Evolutionary conservation across 208 protist genomes (phyloP).

Genomic region (Entamoeba histolytica): DNA sequence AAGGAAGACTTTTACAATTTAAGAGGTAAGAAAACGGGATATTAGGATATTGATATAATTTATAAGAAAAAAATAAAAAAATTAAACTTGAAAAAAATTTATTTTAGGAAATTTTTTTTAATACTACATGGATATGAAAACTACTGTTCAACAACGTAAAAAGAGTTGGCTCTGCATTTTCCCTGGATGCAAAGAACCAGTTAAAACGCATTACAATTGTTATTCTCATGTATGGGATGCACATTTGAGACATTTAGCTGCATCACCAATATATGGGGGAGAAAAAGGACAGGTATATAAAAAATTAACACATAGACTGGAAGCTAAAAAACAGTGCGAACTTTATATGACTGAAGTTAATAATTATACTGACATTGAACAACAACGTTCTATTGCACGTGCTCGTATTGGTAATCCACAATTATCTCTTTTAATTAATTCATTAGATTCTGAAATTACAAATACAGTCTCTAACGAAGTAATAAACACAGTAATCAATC

Average conservation of each 20-base stretch:
- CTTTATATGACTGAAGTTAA: neutral
- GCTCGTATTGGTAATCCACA: neutral
- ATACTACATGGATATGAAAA: neutral
- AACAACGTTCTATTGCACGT: neutral
- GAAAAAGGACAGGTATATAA: neutral
- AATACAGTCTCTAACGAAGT: neutral
- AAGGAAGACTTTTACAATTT: no score
- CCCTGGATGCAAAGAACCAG: neutral
- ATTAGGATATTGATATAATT: no score
- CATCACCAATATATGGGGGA: neutral
- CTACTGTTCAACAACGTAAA: neutral
- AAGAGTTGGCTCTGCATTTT: neutral
- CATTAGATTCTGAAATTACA: neutral
- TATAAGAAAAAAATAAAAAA: no score
- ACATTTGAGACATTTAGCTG: neutral
- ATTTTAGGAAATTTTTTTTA: no score
- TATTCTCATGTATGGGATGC: neutral
- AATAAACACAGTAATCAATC: no score
- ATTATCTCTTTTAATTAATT: neutral
- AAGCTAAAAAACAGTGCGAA: neutral
- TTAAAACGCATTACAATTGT: neutral
- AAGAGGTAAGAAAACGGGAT: no score
- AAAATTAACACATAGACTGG: neutral
- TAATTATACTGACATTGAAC: neutral
- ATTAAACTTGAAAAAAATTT: no score